Base-by-base conservation (phyloP, 1,139 yeast species). In the Arxiozyma slooffiae region DNA sequence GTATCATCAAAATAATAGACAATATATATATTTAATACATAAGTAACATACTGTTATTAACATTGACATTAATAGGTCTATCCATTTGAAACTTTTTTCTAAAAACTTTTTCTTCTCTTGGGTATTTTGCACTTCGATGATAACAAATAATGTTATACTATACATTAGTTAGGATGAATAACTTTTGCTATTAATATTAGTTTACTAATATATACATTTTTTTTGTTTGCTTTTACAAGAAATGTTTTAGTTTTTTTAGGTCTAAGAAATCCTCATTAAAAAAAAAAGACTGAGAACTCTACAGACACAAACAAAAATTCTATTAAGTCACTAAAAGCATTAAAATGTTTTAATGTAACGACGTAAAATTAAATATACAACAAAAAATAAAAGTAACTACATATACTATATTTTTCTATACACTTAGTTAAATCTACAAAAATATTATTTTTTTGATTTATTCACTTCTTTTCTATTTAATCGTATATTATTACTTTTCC, bases 41-140 rank as follows among this genome's bases (percentile, higher is more conserved):
- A 18, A 20, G 24, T 26, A 18, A 42, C 45, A 42, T 42, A 42
- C 45, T 42, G 38, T 42, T 42, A 17, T 42, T 42, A 16, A 42
- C 45, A 20, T 42, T 42, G 7, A 42, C 38, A 34, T 42, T 42
- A 42, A 34, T 21, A 20, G 45, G 38, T 21, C 45, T 42, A 16
- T 42, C 39, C 20, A 26, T 4, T 26, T 42, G 45, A 16, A 38
- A 42, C 45, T 30, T 42, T 23, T n/a, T 7, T 20, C 17, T 16
- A 11, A 14, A 30, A 30, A 30, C n/a, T 30, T 14, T 30, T 30
- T 30, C 36, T 30, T 14, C 6, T 30, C 3, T 30, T n/a, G n/a
- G n/a, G n/a, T n/a, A n/a, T n/a, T n/a, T 14, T 30, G 14, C 14
- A 30, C 3, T n/a, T 30, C 14, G n/a, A 30, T 30, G 3, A 4